Conservation (phyloP, 2,329 filamentous ascomycete species). For the Zymoseptoria passerinii region DNA sequence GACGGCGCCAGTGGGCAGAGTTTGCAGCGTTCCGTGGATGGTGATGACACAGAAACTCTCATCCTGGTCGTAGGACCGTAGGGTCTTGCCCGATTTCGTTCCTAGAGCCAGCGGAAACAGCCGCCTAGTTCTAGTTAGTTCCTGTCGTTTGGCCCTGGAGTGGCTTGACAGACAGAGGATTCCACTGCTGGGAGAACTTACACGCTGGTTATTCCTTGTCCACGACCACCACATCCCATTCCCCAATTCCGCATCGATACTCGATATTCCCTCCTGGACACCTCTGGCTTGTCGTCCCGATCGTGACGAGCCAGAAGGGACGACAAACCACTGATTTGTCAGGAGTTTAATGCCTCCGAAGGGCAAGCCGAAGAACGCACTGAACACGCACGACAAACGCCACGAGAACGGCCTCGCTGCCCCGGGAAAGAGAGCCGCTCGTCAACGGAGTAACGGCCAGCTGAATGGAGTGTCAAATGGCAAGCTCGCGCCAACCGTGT, state of each 20-base stretch:
- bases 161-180: not conserved
- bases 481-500: constrained; percentile 25
- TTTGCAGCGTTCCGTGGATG: not conserved
- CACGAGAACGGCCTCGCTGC: constrained; percentile 85
- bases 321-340: constrained; percentile 7
- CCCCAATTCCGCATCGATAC: constrained; percentile 4
- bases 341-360: constrained; percentile 41
- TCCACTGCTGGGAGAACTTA: not conserved
- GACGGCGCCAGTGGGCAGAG: not conserved
- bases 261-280: constrained; percentile 7
- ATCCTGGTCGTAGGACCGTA: not conserved
- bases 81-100: not conserved
- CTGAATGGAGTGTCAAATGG: constrained; percentile 38
- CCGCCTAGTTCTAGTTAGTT: not conserved
- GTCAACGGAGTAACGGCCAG: constrained; percentile 39
- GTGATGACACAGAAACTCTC: not conserved
- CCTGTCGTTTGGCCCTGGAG: not conserved
- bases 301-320: constrained; percentile 24
- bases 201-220: not conserved
- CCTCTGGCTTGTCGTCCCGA: constrained; percentile 25
- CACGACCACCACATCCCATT: not conserved
- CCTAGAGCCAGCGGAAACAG: not conserved
- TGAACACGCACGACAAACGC: constrained; percentile 47
- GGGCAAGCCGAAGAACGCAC: constrained; percentile 34
- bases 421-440: constrained; percentile 58